These are phyloP conservation scores for Irpex sp. DNA, from an alignment of 1,284 basidiomycete genomes.

Conservation along the genomic window DNA sequence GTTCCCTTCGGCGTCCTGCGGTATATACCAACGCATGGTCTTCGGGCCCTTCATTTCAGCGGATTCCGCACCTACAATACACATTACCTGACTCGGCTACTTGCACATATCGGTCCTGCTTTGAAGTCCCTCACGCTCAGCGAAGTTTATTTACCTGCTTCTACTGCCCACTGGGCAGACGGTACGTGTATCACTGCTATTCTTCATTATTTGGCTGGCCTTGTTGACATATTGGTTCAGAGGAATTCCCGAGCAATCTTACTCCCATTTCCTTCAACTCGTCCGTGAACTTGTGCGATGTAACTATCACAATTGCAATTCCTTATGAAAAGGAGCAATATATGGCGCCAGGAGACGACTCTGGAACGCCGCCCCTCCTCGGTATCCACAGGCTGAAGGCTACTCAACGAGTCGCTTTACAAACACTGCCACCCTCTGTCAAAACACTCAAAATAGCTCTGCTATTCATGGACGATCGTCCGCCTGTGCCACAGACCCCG, in stretches of 20 bases:
- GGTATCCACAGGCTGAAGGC: neutral
- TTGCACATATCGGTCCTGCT: neutral
- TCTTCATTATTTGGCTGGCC: too few species aligned
- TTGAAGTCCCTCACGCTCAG: neutral
- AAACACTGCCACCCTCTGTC: neutral
- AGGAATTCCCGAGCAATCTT: too few species aligned
- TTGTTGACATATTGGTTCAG: too few species aligned
- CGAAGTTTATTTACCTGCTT: neutral
- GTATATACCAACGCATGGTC: neutral
- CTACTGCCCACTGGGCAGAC: too few species aligned
- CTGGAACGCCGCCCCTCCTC: neutral
- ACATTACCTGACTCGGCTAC: neutral
- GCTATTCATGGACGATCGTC: neutral
- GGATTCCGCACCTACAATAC: neutral
- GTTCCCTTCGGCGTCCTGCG: neutral
- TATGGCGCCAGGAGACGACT: too few species aligned
- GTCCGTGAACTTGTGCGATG: too few species aligned
- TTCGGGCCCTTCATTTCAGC: neutral
- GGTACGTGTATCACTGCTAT: too few species aligned
- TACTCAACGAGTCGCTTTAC: neutral
- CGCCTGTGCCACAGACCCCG: neutral
- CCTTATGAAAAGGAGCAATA: too few species aligned
- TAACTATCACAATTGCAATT: too few species aligned
- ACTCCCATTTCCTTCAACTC: too few species aligned
- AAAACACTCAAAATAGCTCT: neutral